Evolutionary conservation across 306 rosid species (phyloP), one percentile per base, ranked within the genome.

Genomic region (Rosa multiflora): DNA sequence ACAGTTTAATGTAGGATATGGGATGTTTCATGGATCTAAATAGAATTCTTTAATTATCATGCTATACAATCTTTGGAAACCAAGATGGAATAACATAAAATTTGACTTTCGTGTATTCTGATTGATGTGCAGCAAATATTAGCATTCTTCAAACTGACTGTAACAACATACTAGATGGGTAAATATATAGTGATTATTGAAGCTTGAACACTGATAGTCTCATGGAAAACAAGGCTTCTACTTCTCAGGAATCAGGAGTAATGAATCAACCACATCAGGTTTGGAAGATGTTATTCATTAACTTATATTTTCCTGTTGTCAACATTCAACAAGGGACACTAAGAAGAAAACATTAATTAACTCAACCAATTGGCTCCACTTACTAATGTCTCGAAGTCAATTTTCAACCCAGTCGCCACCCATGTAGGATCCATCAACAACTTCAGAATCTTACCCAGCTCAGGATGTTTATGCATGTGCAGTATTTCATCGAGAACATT

Each of bases 321-420:
- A 32, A 79, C 32, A 68, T 68, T 37, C 42, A 32, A 79, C 32
- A 68, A 72, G 64, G 51, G 52, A 43, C 70, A 15, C 18, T n/a
- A 20, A 9, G 29, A 42, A 62, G 12, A 70, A 44, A 23, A 13
- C 70, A 8, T 7, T 56, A 13, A 8, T 10, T 75, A 58, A n/a
- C 39, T 58, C 40, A 49, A n/a, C 44, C 73, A 73, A 78, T 37
- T 74, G 47, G 12, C 47, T 64, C 73, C 43, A 81, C 99, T 91
- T 86, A 92, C 99, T 82, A 95, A 86, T 70, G 91, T 86, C 73
- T 85, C 88, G 44, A 90, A 91, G 80, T 90, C 93, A 74, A 91
- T 86, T 83, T 91, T 91, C 84, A 95, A 86, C 75, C 99, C 99
- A 80, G 98, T 92, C 64, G 97, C 85, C 77, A 88, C 91, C 93